Percentiles rank a stretch among this genome's conserved stretches.
These are phyloP conservation scores for Neofusicoccum umdonicola DNA, from an alignment of 2,329 filamentous ascomycete species.

Conservation along the genomic window DNA sequence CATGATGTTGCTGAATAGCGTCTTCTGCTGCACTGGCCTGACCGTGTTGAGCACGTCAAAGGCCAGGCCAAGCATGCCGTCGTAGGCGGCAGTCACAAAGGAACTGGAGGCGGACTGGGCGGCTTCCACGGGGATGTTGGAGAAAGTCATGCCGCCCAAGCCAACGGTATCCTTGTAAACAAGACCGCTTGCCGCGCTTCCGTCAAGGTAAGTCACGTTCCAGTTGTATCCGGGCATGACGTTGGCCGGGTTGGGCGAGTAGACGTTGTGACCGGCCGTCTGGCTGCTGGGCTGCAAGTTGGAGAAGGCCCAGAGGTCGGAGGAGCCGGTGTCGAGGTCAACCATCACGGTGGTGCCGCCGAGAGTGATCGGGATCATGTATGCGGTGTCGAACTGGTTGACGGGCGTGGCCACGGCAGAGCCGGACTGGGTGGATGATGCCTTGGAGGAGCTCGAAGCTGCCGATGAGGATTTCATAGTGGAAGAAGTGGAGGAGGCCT, in stretches of 20 bases:
- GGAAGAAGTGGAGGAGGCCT: neutral
- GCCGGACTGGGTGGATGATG: neutral
- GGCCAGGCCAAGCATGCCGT: constrained; percentile 60
- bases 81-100: constrained; percentile 49
- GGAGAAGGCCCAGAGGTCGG: constrained; percentile 55
- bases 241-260: constrained; percentile 48
- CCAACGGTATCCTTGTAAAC: constrained; percentile 66
- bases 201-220: constrained; percentile 65
- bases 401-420: neutral
- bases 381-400: constrained; percentile 31
- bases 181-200: constrained; percentile 59
- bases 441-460: neutral
- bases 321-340: constrained; percentile 69
- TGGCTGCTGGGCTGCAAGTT: neutral
- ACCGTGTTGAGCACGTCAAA: constrained; percentile 62
- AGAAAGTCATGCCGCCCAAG: constrained; percentile 59
- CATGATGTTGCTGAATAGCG: constrained; percentile 61
- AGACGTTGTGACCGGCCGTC: constrained; percentile 54
- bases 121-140: constrained; percentile 63
- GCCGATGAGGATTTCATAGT: neutral
- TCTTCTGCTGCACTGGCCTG: constrained; percentile 49
- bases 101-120: constrained; percentile 56
- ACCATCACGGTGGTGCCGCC: constrained; percentile 52
- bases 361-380: constrained; percentile 57
- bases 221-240: constrained; percentile 47